Base-by-base conservation (phyloP, 352 stramenopile genomes). In the Bremia lactucae region DNA sequence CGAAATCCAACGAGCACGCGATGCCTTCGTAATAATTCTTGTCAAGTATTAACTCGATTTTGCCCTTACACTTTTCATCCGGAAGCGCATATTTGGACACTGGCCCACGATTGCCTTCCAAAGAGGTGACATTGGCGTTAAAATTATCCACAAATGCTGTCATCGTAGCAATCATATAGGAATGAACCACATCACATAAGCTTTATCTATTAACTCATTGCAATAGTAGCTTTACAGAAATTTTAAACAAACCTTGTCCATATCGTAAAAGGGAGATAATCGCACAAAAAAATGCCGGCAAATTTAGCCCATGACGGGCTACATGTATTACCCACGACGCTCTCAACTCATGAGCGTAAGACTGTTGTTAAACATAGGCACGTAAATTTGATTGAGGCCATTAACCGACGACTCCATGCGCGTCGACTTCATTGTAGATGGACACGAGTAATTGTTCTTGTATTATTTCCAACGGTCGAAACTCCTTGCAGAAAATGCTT, bases 41-140 rank as follows among this genome's bases (percentile, higher is more conserved):
- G 28, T 84, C 66, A 46, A 94, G 96, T 49, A 75, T 75, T 21
- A 97, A 66, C 49, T 96, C 85, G 18, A 97, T 43, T 53, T 88
- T 88, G 20, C 86, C 86, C 6, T 74, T 59, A 7, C 70, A 54
- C 38, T 83, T 65, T 55, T 96, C 87, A 26, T 55, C 57, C 6
- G 83, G 82, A 4, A 97, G 70, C 21, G 65, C 74, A 65, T 96
- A 96, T 70, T 95, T 95, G 58, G 84, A 96, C 55, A 78, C 83
- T 4, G 84, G 83, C 7, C 88, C 88, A 42, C 79, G 85, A 20
- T 76, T 79, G 15, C 71, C 77, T 33, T 90, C 78, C 11, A 96
- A 58, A 26, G 65, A 73, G 15, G 71, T 73, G 22, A 94, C 69
- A 55, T 95, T 68, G 11, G 62, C 60, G 59, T 96, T 97, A 15